phyloP scores from a whole-genome alignment of 768 basidiomycete genomes.

The Amanita jacksonii region DNA sequence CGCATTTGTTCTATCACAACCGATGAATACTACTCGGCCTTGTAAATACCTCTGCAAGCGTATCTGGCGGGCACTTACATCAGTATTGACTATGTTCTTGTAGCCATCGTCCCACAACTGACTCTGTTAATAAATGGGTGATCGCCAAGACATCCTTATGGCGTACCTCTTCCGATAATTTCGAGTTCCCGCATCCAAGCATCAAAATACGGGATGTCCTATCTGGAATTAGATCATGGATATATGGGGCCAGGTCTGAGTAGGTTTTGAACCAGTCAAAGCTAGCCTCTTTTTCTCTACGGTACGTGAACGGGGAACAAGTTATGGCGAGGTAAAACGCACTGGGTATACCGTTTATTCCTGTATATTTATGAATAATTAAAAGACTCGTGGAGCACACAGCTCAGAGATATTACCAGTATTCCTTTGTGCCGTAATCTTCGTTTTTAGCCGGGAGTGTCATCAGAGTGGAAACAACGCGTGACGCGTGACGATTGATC shows the following conservation, averaged over 20 bases:
- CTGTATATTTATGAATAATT: conserved; percentile 27
- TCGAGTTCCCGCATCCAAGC: conserved; percentile 82
- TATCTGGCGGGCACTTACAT: conserved; percentile 34
- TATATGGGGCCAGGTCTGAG: conserved; percentile 50
- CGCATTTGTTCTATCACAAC: conserved; percentile 72
- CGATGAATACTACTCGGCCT: conserved; percentile 52
- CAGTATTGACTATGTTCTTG: conserved; percentile 67
- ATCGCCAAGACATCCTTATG: conserved; percentile 1
- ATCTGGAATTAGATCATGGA: conserved; percentile 55
- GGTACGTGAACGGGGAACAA: not conserved
- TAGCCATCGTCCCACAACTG: conserved; percentile 89
- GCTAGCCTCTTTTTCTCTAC: conserved; percentile 46
- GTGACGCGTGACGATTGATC: no score
- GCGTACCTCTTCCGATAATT: conserved; percentile 66
- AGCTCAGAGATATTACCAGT: conserved; percentile 44
- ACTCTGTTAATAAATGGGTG: not conserved
- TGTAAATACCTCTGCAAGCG: not conserved
- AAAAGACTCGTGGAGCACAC: not conserved
- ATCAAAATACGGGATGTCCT: conserved; percentile 58
- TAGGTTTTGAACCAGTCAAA: conserved; percentile 91
- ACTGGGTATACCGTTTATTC: conserved; percentile 66
- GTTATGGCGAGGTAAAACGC: conserved; percentile 13
- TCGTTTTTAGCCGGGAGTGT: conserved; percentile 54
- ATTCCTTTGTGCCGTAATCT: conserved; percentile 57
- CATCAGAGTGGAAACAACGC: conserved; percentile 8